Evolutionary conservation across 805 yeast species (phyloP).

Genomic region (Naumovozyma baii): DNA sequence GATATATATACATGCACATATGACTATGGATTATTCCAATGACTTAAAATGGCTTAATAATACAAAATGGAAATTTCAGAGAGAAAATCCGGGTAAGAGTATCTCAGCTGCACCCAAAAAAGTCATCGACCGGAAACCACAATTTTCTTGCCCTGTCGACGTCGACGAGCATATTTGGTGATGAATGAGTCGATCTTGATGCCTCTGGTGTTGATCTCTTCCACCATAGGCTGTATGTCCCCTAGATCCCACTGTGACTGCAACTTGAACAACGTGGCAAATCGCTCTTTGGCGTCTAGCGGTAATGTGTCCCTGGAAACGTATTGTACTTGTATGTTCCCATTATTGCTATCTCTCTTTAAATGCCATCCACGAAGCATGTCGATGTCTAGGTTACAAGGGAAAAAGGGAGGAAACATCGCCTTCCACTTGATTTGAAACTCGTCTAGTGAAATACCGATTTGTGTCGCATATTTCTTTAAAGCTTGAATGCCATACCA

Average conservation of each 20-base stretch:
- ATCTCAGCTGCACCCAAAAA: neutral
- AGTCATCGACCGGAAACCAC: constrained; percentile 26
- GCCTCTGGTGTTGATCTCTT: constrained; percentile 45
- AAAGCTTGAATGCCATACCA: constrained; percentile 61
- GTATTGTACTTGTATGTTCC: constrained; percentile 43
- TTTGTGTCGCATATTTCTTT: constrained; percentile 28
- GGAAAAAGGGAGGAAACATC: constrained; percentile 52
- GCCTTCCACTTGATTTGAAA: constrained; percentile 57
- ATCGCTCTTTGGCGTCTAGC: constrained; percentile 38
- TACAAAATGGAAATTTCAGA: no score
- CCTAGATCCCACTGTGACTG: constrained; percentile 53
- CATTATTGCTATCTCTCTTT: constrained; percentile 32
- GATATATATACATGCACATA: constrained; percentile 5
- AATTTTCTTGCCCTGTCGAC: constrained; percentile 33
- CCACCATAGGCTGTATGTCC: constrained; percentile 55
- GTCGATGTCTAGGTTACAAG: constrained; percentile 46
- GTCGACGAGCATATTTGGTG: constrained; percentile 52
- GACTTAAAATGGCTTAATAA: neutral
- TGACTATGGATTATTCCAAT: no score
- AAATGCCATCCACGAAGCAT: constrained; percentile 48
- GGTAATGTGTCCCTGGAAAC: constrained; percentile 44
- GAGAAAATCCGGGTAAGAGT: no score
- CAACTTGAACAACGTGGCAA: constrained; percentile 41
- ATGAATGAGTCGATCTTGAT: constrained; percentile 48
- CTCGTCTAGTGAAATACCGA: constrained; percentile 35